Base-by-base conservation (phyloP, 1,139 yeast genomes). In the Debaryomycetaceae sp. region DNA sequence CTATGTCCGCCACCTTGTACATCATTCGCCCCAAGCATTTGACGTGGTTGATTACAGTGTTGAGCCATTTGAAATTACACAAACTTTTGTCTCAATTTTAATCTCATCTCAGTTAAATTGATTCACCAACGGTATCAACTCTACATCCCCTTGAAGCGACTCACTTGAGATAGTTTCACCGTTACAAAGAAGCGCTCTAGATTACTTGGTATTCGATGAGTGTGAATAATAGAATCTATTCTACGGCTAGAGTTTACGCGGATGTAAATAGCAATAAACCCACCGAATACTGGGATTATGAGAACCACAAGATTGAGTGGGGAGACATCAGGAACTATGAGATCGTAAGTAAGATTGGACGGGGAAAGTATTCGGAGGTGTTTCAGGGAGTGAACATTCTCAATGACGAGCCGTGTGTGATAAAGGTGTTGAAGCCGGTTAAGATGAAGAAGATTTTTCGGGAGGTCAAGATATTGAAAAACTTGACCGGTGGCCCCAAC, bases 341-440 rank as follows among this genome's bases (percentile, higher is more conserved):
- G 67, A 89, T 95, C 51, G 81, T 90, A 45, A 79, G 85, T 52
- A 93, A 93, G 65, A 88, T 95, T 42, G 99, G 99, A 27, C 81
- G 99, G 49, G 99, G 99, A 42, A 93, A 93, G 70, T 95, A 95
- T 67, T 87, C 96, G 6, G 99, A 95, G 67, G 99, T 95, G 37
- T 95, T 95, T 64, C 85, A 79, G 68, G 95, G 85, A 34, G 69
- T 78, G 47, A 75, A 77, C 57, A 66, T 71, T 43, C 50, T 68
- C 49, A 68, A 72, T 55, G 72, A 69, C 50, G 76, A 70, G 60
- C 78, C 76, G 35, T 80, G 85, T 60, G 87, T 83, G 37, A 83
- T 86, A 49, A 86, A 86, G 60, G 90, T 85, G 17, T 70, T 86
- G 56, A 86, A 86, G 58, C 95, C 95, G 2, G 90, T 86, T 11